phyloP scores from a whole-genome alignment of 495 filamentous ascomycete genomes.

The Neurospora pannonica region DNA sequence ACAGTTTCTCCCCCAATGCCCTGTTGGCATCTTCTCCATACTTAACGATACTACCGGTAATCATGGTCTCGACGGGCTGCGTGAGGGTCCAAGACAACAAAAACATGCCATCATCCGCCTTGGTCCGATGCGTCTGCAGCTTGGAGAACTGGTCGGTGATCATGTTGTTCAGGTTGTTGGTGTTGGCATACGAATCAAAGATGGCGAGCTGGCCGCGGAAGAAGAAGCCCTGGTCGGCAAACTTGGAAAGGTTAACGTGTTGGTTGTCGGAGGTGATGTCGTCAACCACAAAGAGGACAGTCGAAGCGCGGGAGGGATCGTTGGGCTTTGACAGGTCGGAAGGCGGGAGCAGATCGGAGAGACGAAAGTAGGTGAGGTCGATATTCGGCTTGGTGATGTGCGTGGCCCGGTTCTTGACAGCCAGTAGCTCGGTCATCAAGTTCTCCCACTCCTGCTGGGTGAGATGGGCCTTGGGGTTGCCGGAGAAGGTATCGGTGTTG shows the following conservation, averaged over 20 bases:
- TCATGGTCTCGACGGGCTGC: background rate
- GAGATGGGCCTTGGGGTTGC: background rate
- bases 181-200: background rate
- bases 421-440: background rate
- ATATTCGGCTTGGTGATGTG: background rate
- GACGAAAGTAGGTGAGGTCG: background rate
- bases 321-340: background rate
- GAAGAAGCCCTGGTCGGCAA: background rate
- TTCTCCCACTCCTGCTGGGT: background rate
- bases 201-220: background rate
- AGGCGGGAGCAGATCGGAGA: background rate
- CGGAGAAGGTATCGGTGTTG: background rate
- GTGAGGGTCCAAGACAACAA: background rate
- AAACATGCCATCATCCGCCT: background rate
- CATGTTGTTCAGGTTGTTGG: background rate
- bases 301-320: background rate
- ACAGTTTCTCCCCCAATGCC: slow-evolving; percentile 1
- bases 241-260: background rate
- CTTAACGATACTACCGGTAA: background rate
- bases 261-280: background rate
- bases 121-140: background rate
- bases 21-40: background rate
- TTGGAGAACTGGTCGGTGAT: background rate
- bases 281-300: background rate
- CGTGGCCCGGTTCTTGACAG: background rate